Evolutionary conservation across 192 early-diverging fungal species (phyloP), one percentile per base, ranked within the genome.

Genomic region (Phlyctochytrium arcticum): DNA sequence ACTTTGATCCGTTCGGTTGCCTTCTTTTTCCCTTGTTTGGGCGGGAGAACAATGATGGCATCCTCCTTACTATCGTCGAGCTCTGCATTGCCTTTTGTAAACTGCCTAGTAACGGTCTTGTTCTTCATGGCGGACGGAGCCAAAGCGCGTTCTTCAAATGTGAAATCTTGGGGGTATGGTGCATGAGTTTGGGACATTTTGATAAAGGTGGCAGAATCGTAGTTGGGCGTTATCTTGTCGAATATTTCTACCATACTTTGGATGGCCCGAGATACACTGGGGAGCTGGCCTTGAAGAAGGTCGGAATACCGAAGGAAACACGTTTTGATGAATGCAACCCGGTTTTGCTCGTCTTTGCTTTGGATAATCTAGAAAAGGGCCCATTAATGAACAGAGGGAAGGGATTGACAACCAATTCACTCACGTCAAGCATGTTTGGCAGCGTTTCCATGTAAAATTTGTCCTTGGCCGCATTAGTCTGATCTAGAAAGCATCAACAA

Each of bases 61-160:
- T 76, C 71, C 35, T 75, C 78, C 49, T 68, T 68, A 23, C 33
- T 60, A 24, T 68, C 65, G 21, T 66, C 65, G 9, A 50, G 6
- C 21, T 51, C 57, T 3, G 48, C 36, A 17, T 58, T 35, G 19
- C 48, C 10, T 36, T 67, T 64, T n/a, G 72, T 68, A 39, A 68
- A 68, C 26, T 42, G 61, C 24, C 42, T 53, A 19, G 33, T 49
- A 12, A 53, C 27, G 24, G 39, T 55, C 19, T 72, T 63, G 29
- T 50, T 48, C 9, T 32, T 36, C 17, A 65, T 9, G 12, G 24
- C 17, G 9, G 60, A 6, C 3, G 35, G 0, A 17, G n/a, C 31
- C 46, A 76, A 57, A 4, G 69, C 62, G n/a, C 66, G 73, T 51
- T 77, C 75, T 34, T 77, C 75, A 58, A 77, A 77, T 10, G 29